A percentile compares a stretch with the other conserved stretches of the same genome.
Evolutionary conservation across 2,329 filamentous ascomycete genomes (phyloP).

Genomic region (Remersonia thermophila): DNA sequence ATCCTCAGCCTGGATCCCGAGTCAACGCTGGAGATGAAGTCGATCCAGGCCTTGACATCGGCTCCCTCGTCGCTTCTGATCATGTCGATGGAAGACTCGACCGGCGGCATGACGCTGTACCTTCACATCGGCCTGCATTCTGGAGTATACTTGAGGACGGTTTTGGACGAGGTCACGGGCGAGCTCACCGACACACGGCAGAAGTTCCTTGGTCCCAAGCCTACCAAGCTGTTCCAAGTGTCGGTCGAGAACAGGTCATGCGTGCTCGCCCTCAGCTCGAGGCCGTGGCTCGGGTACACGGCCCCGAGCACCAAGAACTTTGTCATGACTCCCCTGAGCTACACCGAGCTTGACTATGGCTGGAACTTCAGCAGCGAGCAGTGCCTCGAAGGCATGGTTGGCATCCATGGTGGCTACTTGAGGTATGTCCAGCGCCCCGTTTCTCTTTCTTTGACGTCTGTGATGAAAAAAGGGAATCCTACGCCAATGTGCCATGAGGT

Average conservation of each 20-base stretch:
- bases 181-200: slow-evolving; percentile 91
- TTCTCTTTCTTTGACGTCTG: slow-evolving; percentile 20
- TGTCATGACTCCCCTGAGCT: slow-evolving; percentile 83
- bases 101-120: slow-evolving; percentile 78
- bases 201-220: slow-evolving; percentile 83
- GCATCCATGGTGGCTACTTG: slow-evolving; percentile 77
- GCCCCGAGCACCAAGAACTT: slow-evolving; percentile 79
- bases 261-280: slow-evolving; percentile 78
- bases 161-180: slow-evolving; percentile 88
- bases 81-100: slow-evolving; percentile 91
- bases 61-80: slow-evolving; percentile 81
- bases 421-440: slow-evolving; percentile 43
- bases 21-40: slow-evolving; percentile 82
- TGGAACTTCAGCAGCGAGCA: slow-evolving; percentile 97
- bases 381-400: slow-evolving; percentile 86
- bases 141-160: slow-evolving; percentile 88
- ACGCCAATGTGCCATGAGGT: slow-evolving; percentile 44
- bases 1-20: slow-evolving; percentile 85
- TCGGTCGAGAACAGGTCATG: slow-evolving; percentile 73
- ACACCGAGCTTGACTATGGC: slow-evolving; percentile 77
- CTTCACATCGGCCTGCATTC: slow-evolving; percentile 93
- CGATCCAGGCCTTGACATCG: slow-evolving; percentile 83
- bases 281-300: slow-evolving; percentile 92
- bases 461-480: slow-evolving; percentile 57
- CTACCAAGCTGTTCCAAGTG: slow-evolving; percentile 84